Evolutionary conservation across 768 basidiomycete species (phyloP), one percentile per base, ranked within the genome.

Genomic region (Boletus bicolor): DNA sequence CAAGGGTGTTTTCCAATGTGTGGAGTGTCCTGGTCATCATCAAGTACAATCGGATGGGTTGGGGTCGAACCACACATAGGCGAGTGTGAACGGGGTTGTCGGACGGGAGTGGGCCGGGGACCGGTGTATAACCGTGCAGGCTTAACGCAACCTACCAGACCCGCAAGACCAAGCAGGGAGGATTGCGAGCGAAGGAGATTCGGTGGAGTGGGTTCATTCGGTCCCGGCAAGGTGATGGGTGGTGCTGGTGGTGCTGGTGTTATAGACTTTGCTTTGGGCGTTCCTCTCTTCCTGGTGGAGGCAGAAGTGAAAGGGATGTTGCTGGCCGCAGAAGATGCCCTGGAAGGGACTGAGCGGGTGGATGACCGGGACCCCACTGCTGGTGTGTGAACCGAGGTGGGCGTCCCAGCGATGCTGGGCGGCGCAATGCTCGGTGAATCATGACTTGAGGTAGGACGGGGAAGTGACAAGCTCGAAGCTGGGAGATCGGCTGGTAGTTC

Each of bases 401-500:
- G 43, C 19, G 26, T 51, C 26, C 42, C 26, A 44, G 47, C 30
- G 26, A 49, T 37, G 72, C 72, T 36, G 12, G 39, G 75, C 68
- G 76, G 56, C 75, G 66, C 72, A 64, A 63, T 64, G 73, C 73
- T 67, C 69, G 69, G 71, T 64, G 72, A 50, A 53, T 50, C 78
- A 44, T 44, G 53, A 36, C 53, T 64, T 60, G 60, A 55, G 26
- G 44, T 36, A 24, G 50, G 50, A 44, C 37, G 49, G 17, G 57
- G 26, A 49, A 45, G 43, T 41, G 66, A 55, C 74, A 78, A 75
- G 72, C 80, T 79, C 76, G 79, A 80, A 78, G 83, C 88, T 89
- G 86, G 73, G 83, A 85, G 84, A 78, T 83, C 76, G 78, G 86
- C 80, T 76, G 88, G 81, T 76, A 85, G 80, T 91, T 91, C 87